Evolutionary conservation across 169 alveolate genomes (phyloP).

Genomic region (Eimeria praecox): DNA sequence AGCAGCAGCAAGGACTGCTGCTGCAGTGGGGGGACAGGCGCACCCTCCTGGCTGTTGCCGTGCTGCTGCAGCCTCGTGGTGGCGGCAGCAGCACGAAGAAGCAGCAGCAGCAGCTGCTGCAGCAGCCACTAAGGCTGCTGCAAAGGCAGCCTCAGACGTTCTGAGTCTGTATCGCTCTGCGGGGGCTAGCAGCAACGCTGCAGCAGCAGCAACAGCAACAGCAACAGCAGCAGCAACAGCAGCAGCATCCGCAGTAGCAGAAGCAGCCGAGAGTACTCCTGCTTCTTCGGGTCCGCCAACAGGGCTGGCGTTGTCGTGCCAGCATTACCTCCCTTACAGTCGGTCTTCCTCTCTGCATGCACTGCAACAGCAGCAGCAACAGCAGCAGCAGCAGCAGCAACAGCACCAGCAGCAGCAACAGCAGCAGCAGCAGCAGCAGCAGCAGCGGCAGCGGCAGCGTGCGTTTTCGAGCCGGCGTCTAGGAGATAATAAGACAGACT

Average conservation of each 20-base stretch:
- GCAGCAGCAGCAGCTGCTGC: slow-evolving; percentile 40
- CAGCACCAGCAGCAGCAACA: no score
- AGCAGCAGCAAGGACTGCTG: slow-evolving; percentile 50
- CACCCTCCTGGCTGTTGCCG: slow-evolving; percentile 57
- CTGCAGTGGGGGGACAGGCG: slow-evolving; percentile 25
- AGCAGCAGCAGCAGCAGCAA: slow-evolving; percentile 9
- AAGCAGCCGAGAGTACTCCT: background rate
- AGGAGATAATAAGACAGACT: background rate
- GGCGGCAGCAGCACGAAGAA: slow-evolving; percentile 60
- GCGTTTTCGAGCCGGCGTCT: background rate
- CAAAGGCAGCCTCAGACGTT: slow-evolving; percentile 23
- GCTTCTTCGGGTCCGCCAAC: background rate
- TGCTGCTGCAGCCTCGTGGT: slow-evolving; percentile 39
- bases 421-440: no score
- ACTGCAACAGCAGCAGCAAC: slow-evolving; percentile 38
- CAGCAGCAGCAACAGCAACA: slow-evolving; percentile 43
- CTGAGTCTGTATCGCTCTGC: slow-evolving; percentile 12
- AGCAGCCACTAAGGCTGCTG: slow-evolving; percentile 25
- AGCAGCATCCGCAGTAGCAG: slow-evolving; percentile 30
- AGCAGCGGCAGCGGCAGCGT: slow-evolving; percentile 7
- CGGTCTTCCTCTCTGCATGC: background rate
- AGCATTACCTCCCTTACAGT: background rate
- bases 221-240: slow-evolving; percentile 20
- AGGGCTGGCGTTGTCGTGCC: slow-evolving; percentile 6
- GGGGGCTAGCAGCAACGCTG: slow-evolving; percentile 23